Evolutionary conservation across 1,284 basidiomycete species (phyloP).

Genomic region (Schizopora paradoxa): DNA sequence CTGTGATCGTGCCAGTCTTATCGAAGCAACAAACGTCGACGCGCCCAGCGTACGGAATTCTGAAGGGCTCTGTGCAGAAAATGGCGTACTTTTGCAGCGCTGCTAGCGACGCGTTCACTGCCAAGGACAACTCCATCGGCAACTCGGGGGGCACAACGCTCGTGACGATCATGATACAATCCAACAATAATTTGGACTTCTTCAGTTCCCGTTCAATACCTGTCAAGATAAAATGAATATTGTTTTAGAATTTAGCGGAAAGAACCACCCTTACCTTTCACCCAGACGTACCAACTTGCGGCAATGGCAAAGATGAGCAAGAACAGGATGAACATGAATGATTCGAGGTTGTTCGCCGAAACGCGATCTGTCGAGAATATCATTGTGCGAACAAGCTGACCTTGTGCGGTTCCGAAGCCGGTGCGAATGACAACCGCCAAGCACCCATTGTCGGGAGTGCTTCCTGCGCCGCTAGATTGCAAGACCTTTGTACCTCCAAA

Average conservation of each 20-base stretch:
- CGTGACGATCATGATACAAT: slow-evolving; percentile 92
- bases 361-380: slow-evolving; percentile 95
- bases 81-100: slow-evolving; percentile 65
- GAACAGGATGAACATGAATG: slow-evolving; percentile 95
- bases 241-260: slow-evolving; percentile 7
- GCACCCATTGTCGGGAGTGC: slow-evolving; percentile 85
- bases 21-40: slow-evolving; percentile 98
- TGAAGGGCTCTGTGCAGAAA: slow-evolving; percentile 96
- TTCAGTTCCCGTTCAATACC: slow-evolving; percentile 87
- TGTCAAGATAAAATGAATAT: too few relatives aligned
- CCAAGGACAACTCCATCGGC: slow-evolving; percentile 93
- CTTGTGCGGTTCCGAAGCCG: slow-evolving; percentile 95
- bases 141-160: slow-evolving; percentile 94
- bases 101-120: slow-evolving; percentile 91
- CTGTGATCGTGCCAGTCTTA: slow-evolving; percentile 96
- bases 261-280: slow-evolving; percentile 70
- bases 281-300: slow-evolving; percentile 95
- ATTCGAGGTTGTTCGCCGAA: slow-evolving; percentile 90
- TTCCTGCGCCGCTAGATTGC: slow-evolving; percentile 61
- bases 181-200: slow-evolving; percentile 88
- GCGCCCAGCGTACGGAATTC: slow-evolving; percentile 88
- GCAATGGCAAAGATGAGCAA: slow-evolving; percentile 93
- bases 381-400: slow-evolving; percentile 94
- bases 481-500: slow-evolving; percentile 95
- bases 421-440: slow-evolving; percentile 88